Evolutionary conservation across 2,329 filamentous ascomycete species (phyloP).

Genomic region (Pseudocercospora eumusae): DNA sequence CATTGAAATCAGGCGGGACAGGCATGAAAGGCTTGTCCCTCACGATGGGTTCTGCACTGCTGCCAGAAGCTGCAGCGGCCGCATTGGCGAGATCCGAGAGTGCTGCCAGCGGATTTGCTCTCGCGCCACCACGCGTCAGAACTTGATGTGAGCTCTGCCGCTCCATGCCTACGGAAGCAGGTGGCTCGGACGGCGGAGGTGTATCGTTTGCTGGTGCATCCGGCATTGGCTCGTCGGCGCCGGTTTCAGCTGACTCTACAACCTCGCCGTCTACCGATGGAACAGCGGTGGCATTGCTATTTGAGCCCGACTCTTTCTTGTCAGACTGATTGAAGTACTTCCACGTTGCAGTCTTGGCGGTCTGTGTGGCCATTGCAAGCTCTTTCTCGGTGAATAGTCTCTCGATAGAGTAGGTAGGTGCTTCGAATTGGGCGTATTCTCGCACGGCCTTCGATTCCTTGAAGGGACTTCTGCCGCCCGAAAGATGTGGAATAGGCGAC

Average conservation of each 20-base stretch:
- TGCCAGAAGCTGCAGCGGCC: conserved; percentile 39
- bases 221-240: conserved; percentile 30
- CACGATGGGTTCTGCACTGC: conserved; percentile 29
- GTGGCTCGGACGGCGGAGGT: conserved; percentile 34
- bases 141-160: conserved; percentile 61
- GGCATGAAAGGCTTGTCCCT: conserved; percentile 48
- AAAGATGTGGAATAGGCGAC: conserved; percentile 56
- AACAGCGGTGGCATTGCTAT: conserved; percentile 33
- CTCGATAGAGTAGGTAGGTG: conserved; percentile 62
- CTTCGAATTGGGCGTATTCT: conserved; percentile 58
- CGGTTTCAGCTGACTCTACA: conserved; percentile 34
- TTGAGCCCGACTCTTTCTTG: conserved; percentile 31
- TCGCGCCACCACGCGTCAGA: conserved; percentile 52
- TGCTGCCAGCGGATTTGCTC: conserved; percentile 51
- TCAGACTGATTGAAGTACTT: conserved; percentile 58
- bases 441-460: conserved; percentile 56
- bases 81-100: conserved; percentile 58
- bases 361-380: conserved; percentile 62
- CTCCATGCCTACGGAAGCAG: conserved; percentile 56
- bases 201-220: conserved; percentile 31
- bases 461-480: conserved; percentile 53
- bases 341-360: conserved; percentile 60
- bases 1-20: conserved; percentile 48
- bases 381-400: conserved; percentile 69
- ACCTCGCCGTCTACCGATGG: conserved; percentile 37